A percentile compares a stretch with the other conserved stretches of the same genome.
phyloP scores from a whole-genome alignment of 2,329 filamentous ascomycete species.

The Graphilbum ipis-grandicollis region DNA sequence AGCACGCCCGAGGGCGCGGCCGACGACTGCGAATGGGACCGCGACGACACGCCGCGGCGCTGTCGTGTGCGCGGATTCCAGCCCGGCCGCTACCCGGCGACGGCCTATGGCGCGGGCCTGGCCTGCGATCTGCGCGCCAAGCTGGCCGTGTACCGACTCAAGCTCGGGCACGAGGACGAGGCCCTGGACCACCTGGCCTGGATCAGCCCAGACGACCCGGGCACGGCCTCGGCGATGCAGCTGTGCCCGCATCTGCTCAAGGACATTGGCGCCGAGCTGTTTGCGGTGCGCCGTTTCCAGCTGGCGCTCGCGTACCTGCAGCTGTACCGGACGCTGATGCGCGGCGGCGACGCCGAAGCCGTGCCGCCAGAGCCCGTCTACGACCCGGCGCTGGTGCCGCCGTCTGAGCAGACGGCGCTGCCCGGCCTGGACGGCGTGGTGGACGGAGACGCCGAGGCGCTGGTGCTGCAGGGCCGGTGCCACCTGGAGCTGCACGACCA shows the following conservation, averaged over 20 bases:
- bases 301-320: constrained; percentile 39
- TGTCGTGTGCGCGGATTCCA: constrained; percentile 42
- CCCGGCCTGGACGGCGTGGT: constrained; percentile 12
- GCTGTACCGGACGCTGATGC: constrained; percentile 29
- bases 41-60: constrained; percentile 47
- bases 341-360: constrained; percentile 7
- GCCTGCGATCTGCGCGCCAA: constrained; percentile 73
- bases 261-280: constrained; percentile 38
- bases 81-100: constrained; percentile 29
- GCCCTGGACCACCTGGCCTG: constrained; percentile 48
- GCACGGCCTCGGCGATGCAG: constrained; percentile 31
- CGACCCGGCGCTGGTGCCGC: not conserved
- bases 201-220: constrained; percentile 45
- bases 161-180: constrained; percentile 50
- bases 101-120: constrained; percentile 53
- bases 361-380: not conserved
- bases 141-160: constrained; percentile 67
- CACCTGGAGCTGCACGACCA: constrained; percentile 47
- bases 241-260: constrained; percentile 68
- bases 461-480: constrained; percentile 46
- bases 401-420: not conserved
- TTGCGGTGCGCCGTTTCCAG: constrained; percentile 16
- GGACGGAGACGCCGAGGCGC: constrained; percentile 26
- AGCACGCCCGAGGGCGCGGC: constrained; percentile 24
- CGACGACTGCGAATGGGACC: constrained; percentile 85